Conservation (phyloP, 2,329 filamentous ascomycete species). For the Aspergillus sp. region DNA sequence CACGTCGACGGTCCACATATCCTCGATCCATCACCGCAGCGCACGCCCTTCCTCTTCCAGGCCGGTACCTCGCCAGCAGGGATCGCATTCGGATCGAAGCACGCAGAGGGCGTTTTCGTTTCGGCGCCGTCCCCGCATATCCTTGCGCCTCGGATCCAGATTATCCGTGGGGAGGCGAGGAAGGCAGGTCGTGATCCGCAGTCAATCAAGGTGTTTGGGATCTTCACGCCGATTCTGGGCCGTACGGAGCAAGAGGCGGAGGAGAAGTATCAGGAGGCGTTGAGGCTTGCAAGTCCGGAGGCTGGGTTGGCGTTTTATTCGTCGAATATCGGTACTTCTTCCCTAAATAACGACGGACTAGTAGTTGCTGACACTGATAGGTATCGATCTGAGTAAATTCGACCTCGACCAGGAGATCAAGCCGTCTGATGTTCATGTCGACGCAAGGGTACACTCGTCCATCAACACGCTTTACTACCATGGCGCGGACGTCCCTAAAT, state of each 20-base stretch:
- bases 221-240: constrained; percentile 52
- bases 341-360: fast-evolving
- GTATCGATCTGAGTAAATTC: constrained; percentile 59
- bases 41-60: constrained; percentile 60
- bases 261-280: constrained; percentile 51
- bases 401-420: constrained; percentile 59
- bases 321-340: neutral
- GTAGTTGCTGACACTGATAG: constrained; percentile 41
- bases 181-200: constrained; percentile 55
- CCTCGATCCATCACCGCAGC: constrained; percentile 57
- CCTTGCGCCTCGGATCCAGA: constrained; percentile 52
- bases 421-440: constrained; percentile 35
- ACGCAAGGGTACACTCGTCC: neutral
- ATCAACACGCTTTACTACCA: constrained; percentile 29
- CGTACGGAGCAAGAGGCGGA: constrained; percentile 54
- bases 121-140: constrained; percentile 53
- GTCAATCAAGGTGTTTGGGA: constrained; percentile 58
- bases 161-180: constrained; percentile 55
- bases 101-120: constrained; percentile 63
- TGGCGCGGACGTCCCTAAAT: constrained; percentile 47
- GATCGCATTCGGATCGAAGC: constrained; percentile 55
- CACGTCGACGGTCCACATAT: constrained; percentile 48
- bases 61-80: constrained; percentile 61
- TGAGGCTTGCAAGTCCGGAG: constrained; percentile 45
- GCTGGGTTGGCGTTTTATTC: neutral